Percentiles rank a stretch among this genome's conserved stretches.
phyloP scores from a whole-genome alignment of 768 basidiomycete genomes.

The Leccinum imitatum region DNA sequence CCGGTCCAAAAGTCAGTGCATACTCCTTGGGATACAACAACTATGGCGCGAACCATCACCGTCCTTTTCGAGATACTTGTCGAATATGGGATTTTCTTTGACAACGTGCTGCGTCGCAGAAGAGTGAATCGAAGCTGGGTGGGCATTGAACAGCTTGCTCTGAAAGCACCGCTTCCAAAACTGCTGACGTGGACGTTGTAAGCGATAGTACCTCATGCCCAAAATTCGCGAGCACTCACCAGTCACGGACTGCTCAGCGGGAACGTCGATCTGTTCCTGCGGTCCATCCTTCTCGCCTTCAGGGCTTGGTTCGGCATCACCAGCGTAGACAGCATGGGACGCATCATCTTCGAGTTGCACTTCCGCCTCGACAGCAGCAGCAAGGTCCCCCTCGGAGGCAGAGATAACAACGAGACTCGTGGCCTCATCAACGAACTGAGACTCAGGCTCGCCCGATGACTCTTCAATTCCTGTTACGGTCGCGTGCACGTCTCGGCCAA shows the following conservation, averaged over 20 bases:
- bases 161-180: too few relatives aligned
- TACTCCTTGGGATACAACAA: too few relatives aligned
- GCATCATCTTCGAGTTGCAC: not conserved
- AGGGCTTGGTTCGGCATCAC: not conserved
- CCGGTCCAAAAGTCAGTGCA: too few relatives aligned
- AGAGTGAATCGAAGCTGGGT: too few relatives aligned
- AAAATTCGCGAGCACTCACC: conserved; percentile 12
- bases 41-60: too few relatives aligned
- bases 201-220: not conserved
- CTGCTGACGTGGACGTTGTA: conserved; percentile 1
- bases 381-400: conserved; percentile 1
- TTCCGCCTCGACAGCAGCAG: conserved; percentile 1
- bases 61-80: too few relatives aligned
- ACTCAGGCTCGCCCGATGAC: conserved; percentile 1
- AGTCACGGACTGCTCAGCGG: not conserved
- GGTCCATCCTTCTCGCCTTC: not conserved
- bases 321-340: too few relatives aligned
- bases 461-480: conserved; percentile 2
- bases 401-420: not conserved
- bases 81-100: too few relatives aligned
- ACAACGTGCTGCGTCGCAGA: too few relatives aligned
- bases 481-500: conserved; percentile 1
- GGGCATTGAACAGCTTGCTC: too few relatives aligned
- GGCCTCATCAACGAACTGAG: conserved; percentile 14
- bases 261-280: not conserved